Conservation (phyloP, 78 protist genomes). For the Protostelium mycophagum region DNA sequence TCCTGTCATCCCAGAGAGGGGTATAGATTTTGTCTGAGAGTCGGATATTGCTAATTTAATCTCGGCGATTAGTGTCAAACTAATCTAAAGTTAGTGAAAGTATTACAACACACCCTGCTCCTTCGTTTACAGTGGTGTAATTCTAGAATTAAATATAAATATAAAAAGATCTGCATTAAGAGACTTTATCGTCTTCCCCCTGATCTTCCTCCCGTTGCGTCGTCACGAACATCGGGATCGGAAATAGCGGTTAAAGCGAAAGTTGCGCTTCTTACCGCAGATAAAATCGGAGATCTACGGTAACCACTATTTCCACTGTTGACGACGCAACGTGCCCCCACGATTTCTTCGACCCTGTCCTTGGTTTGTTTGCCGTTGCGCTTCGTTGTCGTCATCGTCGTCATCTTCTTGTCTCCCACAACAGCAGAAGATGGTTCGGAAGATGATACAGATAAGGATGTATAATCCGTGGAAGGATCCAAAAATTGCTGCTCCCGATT, state of each 20-base stretch:
- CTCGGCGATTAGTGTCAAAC: constrained; percentile 1
- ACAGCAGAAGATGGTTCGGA: background rate
- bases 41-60: no score
- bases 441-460: constrained; percentile 1
- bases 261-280: no score
- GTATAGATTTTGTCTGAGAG: no score
- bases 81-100: background rate
- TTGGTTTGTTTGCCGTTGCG: constrained; percentile 1
- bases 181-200: constrained; percentile 1
- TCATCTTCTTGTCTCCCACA: constrained; percentile 1
- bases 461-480: background rate
- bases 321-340: no score
- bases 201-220: background rate
- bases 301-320: no score
- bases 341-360: background rate
- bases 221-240: no score
- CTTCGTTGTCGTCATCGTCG: background rate
- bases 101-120: background rate
- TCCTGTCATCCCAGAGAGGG: no score
- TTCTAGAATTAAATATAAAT: background rate
- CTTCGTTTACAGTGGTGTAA: background rate
- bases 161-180: background rate
- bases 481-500: background rate
- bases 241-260: no score
- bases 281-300: no score